Conservation (phyloP, 2,329 filamentous ascomycete species). For the Penicillium italicum region DNA sequence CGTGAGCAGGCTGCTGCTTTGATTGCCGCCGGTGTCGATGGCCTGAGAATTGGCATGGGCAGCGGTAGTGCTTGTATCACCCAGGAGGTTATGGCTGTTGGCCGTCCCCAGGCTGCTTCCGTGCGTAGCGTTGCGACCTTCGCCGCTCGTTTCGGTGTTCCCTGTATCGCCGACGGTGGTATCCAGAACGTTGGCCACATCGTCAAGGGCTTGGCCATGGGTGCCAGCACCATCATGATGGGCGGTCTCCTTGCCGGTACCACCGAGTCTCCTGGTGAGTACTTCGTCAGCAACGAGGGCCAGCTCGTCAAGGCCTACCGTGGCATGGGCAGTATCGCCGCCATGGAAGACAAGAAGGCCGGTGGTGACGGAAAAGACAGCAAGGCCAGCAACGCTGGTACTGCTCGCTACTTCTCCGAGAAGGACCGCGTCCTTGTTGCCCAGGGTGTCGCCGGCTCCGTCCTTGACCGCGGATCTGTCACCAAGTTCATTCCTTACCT, state of each 20-base stretch:
- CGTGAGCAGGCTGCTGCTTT: conserved; percentile 89
- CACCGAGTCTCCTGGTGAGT: conserved; percentile 94
- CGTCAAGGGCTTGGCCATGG: conserved; percentile 93
- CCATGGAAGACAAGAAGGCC: conserved; percentile 99
- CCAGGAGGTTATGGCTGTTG: conserved; percentile 99
- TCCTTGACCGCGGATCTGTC: conserved; percentile 63
- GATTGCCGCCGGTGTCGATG: conserved; percentile 91
- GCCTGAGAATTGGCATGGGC: conserved; percentile 97
- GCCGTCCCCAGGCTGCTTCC: conserved; percentile 88
- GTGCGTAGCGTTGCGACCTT: conserved; percentile 89
- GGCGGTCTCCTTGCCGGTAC: conserved; percentile 95
- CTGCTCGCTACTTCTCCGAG: conserved; percentile 97
- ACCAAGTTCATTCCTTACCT: conserved; percentile 96
- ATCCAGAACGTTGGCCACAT: conserved; percentile 99
- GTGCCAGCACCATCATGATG: conserved; percentile 98
- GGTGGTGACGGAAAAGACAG: conserved; percentile 67
- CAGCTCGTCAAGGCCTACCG: conserved; percentile 99
- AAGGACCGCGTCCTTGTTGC: conserved; percentile 91
- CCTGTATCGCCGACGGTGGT: conserved; percentile 96
- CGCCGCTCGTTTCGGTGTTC: conserved; percentile 88
- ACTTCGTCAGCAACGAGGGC: conserved; percentile 92
- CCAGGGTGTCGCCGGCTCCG: conserved; percentile 83
- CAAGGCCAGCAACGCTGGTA: conserved; percentile 78
- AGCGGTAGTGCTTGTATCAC: conserved; percentile 98
- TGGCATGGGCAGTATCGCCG: conserved; percentile 97